Conservation (phyloP, 495 filamentous ascomycete species). For the Aspergillus affinis region DNA sequence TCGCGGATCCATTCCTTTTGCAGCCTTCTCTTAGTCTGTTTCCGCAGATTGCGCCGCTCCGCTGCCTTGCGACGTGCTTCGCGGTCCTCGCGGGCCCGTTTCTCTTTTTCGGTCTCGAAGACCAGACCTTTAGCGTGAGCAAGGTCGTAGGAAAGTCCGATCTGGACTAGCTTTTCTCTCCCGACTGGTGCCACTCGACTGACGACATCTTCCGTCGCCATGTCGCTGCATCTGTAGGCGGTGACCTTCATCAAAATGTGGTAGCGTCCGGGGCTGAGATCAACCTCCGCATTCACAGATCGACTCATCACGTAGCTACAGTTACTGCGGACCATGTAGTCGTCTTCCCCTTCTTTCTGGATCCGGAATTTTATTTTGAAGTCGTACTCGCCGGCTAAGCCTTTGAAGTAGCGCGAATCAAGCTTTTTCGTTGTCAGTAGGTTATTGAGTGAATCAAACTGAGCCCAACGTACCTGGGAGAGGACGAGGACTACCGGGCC, state of each 20-base stretch:
- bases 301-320: conserved; percentile 69
- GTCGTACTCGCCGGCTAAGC: conserved; percentile 76
- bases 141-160: conserved; percentile 79
- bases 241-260: conserved; percentile 76
- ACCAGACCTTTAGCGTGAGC: conserved; percentile 77
- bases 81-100: conserved; percentile 43
- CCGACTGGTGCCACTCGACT: conserved; percentile 57
- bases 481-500: conserved; percentile 78
- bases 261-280: conserved; percentile 81
- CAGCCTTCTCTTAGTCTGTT: conserved; percentile 41
- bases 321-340: conserved; percentile 82
- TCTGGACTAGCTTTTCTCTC: conserved; percentile 79
- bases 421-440: conserved; percentile 40
- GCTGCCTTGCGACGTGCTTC: conserved; percentile 45
- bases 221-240: conserved; percentile 54
- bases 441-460: background rate
- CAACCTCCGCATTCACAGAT: conserved; percentile 77
- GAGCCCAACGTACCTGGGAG: conserved; percentile 52
- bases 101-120: conserved; percentile 65
- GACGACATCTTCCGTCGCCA: conserved; percentile 66
- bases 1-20: conserved; percentile 54
- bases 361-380: conserved; percentile 81
- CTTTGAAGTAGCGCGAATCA: conserved; percentile 81
- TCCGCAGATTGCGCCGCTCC: conserved; percentile 42
- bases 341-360: conserved; percentile 74